A percentile compares a stretch with the other conserved stretches of the same genome.
Conservation (phyloP, 2,329 filamentous ascomycete genomes). For the Penicillium sp. region DNA sequence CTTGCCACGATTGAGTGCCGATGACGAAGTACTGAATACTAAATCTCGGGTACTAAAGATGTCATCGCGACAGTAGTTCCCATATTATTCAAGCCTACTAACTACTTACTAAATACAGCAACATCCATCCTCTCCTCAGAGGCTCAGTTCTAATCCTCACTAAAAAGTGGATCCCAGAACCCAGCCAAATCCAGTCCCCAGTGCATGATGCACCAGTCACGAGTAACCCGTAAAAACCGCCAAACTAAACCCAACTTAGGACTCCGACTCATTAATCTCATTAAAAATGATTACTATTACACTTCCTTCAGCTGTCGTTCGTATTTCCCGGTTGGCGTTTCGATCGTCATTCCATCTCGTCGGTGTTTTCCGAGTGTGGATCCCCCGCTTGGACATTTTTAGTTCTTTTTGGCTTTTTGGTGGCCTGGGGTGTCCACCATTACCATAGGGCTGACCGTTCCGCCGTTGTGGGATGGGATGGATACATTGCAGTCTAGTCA, state of each 20-base stretch:
- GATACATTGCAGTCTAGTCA: slow-evolving; percentile 13
- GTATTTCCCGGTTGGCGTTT: slow-evolving; percentile 20
- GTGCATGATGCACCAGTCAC: slow-evolving; percentile 4
- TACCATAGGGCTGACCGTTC: slow-evolving; percentile 31
- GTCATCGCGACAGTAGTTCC: not conserved
- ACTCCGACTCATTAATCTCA: not conserved
- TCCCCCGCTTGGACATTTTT: not conserved
- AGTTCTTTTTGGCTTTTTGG: not conserved
- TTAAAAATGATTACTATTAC: not conserved
- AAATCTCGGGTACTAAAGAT: not conserved
- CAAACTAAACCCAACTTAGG: not conserved
- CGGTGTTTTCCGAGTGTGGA: slow-evolving; percentile 28
- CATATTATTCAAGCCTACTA: not conserved
- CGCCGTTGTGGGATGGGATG: slow-evolving; percentile 20
- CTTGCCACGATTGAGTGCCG: not conserved
- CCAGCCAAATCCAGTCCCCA: not conserved
- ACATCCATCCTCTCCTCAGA: not conserved
- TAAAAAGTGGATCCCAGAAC: not conserved
- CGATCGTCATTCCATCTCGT: slow-evolving; percentile 6
- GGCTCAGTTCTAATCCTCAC: too few relatives aligned
- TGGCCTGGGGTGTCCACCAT: slow-evolving; percentile 29
- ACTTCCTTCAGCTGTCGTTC: slow-evolving; percentile 15
- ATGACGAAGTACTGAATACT: not conserved
- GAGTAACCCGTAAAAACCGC: not conserved
- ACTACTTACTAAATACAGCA: slow-evolving; percentile 6